Evolutionary conservation across 495 filamentous ascomycete genomes (phyloP).

Genomic region (Choiromyces venosus): DNA sequence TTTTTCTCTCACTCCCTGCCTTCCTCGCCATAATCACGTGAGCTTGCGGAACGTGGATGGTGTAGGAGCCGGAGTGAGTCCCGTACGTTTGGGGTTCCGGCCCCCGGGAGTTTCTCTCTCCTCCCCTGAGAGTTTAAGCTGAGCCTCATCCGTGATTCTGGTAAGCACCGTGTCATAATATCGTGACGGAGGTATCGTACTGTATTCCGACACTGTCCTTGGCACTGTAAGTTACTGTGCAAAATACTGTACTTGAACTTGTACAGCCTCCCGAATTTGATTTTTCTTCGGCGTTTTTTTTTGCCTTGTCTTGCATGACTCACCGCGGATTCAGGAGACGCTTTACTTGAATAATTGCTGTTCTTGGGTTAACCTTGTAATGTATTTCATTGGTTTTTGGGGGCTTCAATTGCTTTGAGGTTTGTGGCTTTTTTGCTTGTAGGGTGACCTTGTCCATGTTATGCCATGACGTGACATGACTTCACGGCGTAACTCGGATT

Average conservation of each 20-base stretch:
- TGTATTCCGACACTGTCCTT: too few relatives aligned
- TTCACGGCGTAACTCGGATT: too few relatives aligned
- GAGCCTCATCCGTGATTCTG: neutral
- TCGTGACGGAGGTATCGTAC: too few relatives aligned
- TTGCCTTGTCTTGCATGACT: neutral
- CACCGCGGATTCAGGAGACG: neutral
- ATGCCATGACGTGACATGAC: too few relatives aligned
- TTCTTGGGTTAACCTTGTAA: neutral
- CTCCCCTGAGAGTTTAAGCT: too few relatives aligned
- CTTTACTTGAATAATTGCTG: neutral
- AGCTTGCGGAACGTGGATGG: neutral
- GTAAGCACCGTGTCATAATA: too few relatives aligned
- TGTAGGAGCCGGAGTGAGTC: neutral
- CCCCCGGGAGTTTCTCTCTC: neutral
- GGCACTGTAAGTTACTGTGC: too few relatives aligned
- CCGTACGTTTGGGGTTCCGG: neutral
- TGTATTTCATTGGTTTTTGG: neutral
- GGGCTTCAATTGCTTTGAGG: neutral
- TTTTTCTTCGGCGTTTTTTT: too few relatives aligned
- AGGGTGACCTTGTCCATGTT: too few relatives aligned
- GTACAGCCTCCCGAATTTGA: neutral
- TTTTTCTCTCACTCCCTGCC: too few relatives aligned
- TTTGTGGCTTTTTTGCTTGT: neutral
- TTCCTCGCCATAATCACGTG: neutral
- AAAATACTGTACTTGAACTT: neutral